Evolutionary conservation across 805 yeast genomes (phyloP), one percentile per base, ranked within the genome.

Genomic region (Cyberlindnera petersonii): DNA sequence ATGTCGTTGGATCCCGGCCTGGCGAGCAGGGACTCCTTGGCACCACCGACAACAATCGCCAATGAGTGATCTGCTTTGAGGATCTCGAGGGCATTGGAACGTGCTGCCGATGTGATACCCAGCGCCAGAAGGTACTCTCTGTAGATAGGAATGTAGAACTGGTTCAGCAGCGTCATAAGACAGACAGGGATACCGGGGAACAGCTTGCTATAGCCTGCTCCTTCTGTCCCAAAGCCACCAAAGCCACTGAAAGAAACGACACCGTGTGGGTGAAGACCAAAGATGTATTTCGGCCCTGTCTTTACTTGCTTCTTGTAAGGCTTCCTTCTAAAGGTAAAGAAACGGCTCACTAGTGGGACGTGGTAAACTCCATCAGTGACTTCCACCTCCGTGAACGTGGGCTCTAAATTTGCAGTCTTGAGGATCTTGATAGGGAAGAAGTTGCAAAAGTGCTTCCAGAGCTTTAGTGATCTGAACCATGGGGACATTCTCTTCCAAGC

Each of bases 181-280:
- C 88, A 81, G 1, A 79, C 69, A 5, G 79, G 77, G n/a, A 93
- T 77, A 0, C 96, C 96, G 0, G 98, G 96, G 48, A 91, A 86
- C 10, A 75, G 47, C 16, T 71, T 60, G 16, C 75, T 66, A 71
- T 84, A 82, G 18, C 75, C 71, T 4, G 87, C 79, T 17, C 94
- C 91, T 44, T 89, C 88, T 5, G 95, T 85, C 0, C 82, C 87
- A 46, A 89, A 66, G 0, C 82, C 79, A 1, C 95, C 95, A 58
- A 89, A 79, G 1, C 82, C 89, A 3, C 97, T 96, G 74, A 89
- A 72, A 1, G 95, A 85, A 10, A 89, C 88, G 13, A 91, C 89
- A 0, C 98, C 98, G 60, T 93, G 98, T 0, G 98, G 98, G 60
- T 89, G 97, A 55, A 86, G 82, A 0, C 96, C 95, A 62, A 91